phyloP scores from a whole-genome alignment of 2,329 filamentous ascomycete species.

The Neonectria ditissima region DNA sequence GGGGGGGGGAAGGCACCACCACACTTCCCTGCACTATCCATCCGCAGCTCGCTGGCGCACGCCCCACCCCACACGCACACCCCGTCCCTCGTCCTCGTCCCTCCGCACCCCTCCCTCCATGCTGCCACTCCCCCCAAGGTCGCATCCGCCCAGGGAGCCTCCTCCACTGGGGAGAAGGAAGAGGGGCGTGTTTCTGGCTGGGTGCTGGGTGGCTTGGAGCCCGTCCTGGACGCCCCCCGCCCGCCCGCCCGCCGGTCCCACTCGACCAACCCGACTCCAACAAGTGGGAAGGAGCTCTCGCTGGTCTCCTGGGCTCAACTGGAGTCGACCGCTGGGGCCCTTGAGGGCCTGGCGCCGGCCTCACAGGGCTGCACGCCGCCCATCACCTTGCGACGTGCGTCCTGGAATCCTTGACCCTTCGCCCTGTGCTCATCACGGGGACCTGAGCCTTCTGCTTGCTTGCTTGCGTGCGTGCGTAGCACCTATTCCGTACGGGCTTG shows the following conservation, averaged over 20 bases:
- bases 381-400: too few relatives aligned
- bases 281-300: neutral
- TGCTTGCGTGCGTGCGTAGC: too few relatives aligned
- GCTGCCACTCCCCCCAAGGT: neutral
- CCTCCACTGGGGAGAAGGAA: neutral
- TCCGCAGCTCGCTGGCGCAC: conserved; percentile 12
- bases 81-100: neutral
- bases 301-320: neutral
- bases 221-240: conserved; percentile 7
- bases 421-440: conserved; percentile 3
- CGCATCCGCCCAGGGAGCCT: neutral
- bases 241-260: conserved; percentile 19
- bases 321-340: conserved; percentile 7
- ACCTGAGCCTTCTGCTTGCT: neutral
- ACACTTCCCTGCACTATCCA: conserved; percentile 8
- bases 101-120: neutral
- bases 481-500: neutral
- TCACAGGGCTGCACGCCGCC: conserved; percentile 41
- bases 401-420: too few relatives aligned
- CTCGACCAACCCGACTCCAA: neutral
- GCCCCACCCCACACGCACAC: neutral
- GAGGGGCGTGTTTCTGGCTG: neutral
- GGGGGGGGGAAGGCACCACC: conserved; percentile 11
- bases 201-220: neutral
- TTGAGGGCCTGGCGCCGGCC: conserved; percentile 34